Evolutionary conservation across 148 eudicot genomes (phyloP).

Genomic region (Rhododendron molle): DNA sequence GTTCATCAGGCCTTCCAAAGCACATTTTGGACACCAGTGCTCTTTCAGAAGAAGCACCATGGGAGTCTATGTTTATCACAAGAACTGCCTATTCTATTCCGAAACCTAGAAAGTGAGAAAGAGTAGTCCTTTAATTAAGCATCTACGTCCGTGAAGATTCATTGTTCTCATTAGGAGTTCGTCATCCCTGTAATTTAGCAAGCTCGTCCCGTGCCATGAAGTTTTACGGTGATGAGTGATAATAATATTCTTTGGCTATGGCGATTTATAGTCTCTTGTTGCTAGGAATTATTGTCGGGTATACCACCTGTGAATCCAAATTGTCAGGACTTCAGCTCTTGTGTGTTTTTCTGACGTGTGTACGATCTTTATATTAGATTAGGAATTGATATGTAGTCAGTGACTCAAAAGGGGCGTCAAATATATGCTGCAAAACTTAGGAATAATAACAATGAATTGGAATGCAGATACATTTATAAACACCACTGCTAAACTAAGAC

Average conservation of each 20-base stretch:
- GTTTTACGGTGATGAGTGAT: not conserved
- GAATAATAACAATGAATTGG: not conserved
- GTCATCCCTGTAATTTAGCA: not conserved
- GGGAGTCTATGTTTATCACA: no score
- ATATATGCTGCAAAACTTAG: not conserved
- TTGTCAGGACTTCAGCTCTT: not conserved
- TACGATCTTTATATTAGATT: not conserved
- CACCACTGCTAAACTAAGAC: not conserved
- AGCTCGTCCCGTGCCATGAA: not conserved
- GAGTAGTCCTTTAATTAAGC: no score
- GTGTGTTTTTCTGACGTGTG: not conserved
- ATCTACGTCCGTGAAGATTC: not conserved
- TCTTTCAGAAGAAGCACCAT: no score
- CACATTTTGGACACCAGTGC: no score
- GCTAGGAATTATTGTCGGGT: not conserved
- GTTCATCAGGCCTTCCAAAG: no score
- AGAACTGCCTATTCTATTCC: no score
- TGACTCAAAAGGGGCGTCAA: not conserved
- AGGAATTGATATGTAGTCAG: not conserved
- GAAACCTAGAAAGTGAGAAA: no score
- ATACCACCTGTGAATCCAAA: not conserved
- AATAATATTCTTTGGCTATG: not conserved
- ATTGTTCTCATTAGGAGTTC: not conserved
- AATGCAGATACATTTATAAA: not conserved
- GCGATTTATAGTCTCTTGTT: not conserved